Base-by-base conservation (phyloP, 139 green algal species). In the Penium margaritaceum region DNA sequence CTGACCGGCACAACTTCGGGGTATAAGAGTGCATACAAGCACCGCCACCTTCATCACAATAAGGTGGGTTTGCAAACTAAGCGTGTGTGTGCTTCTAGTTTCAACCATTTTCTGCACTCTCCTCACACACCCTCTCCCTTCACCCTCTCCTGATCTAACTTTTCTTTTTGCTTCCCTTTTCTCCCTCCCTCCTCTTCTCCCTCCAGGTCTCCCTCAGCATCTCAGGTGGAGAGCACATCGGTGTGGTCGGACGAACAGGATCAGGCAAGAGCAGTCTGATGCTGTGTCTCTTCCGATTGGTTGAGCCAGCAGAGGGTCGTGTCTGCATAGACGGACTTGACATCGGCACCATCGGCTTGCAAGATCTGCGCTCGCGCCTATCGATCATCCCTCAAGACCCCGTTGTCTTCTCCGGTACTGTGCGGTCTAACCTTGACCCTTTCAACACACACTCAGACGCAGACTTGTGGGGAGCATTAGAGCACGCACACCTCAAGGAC, bases 351-450 rank as follows among this genome's bases (percentile, higher is more conserved):
- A 88, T 97, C 12, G 87, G 89, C 5, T 74, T 95, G 46, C 36
- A 78, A 5, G 75, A 88, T 35, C 81, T 95, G 36, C 85, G 89
- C 47, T 83, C 72, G 27, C 63, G 77, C 43, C 71, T 93, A 34
- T 85, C 85, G 63, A 89, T 90, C 76, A 89, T 93, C 61, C 88
- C 75, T 0, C 81, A 97, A 85, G 93, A 96, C 53, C 92, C 93
- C 0, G 86, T 96, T 34, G 87, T 98, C 43, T 98, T 98, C 76
- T 88, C 72, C 43, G 94, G 94, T 35, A 92, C 79, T 6, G 75
- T 98, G 36, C 84, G 94, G 37, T 82, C 24, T 69, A 98, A 98
- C 84, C 75, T 98, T 44, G 92, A 96, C 76, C 94, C 94, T 2
- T 96, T 97, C 79, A 83, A 78, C 24, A 39, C 87, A 33, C 37